Conservation (phyloP, 2,329 filamentous ascomycete species). For the Colletotrichum filicis region DNA sequence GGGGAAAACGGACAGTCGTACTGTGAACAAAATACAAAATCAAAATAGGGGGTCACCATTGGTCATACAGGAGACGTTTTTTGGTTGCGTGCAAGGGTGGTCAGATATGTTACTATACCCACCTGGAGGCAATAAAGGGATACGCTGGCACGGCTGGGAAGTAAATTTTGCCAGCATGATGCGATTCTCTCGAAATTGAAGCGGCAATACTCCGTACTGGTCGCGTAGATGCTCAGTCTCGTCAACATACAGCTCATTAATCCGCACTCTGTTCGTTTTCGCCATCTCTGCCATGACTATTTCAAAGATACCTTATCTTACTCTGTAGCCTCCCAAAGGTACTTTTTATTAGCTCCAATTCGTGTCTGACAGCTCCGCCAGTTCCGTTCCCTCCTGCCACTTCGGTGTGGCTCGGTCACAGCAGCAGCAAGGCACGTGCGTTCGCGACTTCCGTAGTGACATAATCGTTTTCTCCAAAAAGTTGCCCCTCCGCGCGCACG, state of each 20-base stretch:
- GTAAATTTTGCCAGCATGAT: neutral
- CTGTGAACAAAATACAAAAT: conserved; percentile 37
- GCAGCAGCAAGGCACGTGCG: conserved; percentile 29
- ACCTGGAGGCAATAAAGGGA: neutral
- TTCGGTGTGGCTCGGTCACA: conserved; percentile 5
- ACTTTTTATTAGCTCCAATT: neutral
- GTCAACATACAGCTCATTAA: conserved; percentile 13
- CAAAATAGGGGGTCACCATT: neutral
- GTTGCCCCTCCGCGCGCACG: conserved; percentile 24
- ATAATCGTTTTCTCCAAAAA: conserved; percentile 29
- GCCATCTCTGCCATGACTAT: neutral
- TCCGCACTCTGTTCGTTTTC: neutral
- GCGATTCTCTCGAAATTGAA: neutral
- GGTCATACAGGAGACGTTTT: neutral
- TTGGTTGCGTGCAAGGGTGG: neutral
- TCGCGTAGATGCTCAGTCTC: conserved; percentile 11
- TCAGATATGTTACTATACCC: neutral
- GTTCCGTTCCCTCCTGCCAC: neutral
- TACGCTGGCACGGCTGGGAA: neutral
- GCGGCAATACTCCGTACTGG: neutral
- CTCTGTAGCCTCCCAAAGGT: too few relatives aligned
- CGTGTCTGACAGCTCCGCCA: neutral
- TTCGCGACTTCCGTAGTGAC: conserved; percentile 34
- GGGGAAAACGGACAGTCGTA: neutral
- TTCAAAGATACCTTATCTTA: neutral